Conservation (phyloP, 1,139 yeast genomes). For the Yamadazyma dushanensis region DNA sequence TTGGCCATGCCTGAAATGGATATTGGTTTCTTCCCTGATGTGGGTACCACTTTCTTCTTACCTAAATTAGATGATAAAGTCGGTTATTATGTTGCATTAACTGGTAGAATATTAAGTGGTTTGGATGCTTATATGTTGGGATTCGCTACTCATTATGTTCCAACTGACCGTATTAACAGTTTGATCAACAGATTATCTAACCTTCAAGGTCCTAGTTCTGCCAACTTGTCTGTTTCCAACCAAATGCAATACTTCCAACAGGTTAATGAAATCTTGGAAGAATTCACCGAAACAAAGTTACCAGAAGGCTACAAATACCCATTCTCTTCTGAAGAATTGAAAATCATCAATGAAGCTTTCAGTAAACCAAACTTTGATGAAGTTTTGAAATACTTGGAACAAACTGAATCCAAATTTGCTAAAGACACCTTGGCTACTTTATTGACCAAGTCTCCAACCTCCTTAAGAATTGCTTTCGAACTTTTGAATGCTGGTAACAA, state of each 20-base stretch:
- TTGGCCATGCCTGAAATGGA: constrained; percentile 98
- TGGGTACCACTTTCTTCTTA: constrained; percentile 88
- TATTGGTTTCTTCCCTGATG: constrained; percentile 96
- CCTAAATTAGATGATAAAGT: constrained; percentile 79
- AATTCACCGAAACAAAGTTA: constrained; percentile 65
- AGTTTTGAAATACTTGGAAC: constrained; percentile 57
- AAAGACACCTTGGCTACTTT: constrained; percentile 54
- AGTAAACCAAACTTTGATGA: constrained; percentile 57
- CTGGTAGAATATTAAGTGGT: constrained; percentile 79
- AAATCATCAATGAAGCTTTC: constrained; percentile 70
- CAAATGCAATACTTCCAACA: constrained; percentile 51
- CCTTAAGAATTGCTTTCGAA: constrained; percentile 72
- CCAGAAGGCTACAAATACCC: constrained; percentile 67
- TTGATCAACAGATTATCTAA: constrained; percentile 66
- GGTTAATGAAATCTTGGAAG: constrained; percentile 74
- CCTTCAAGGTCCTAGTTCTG: constrained; percentile 45
- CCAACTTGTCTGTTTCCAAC: constrained; percentile 23
- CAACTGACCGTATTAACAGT: constrained; percentile 59
- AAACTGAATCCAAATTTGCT: constrained; percentile 67
- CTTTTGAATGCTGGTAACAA: constrained; percentile 63
- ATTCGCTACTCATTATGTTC: constrained; percentile 86
- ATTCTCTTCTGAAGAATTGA: constrained; percentile 55
- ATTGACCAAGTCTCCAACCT: constrained; percentile 67
- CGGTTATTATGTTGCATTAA: constrained; percentile 83
- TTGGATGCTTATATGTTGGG: constrained; percentile 81